These are phyloP conservation scores for Aspergillus pseudonomiae DNA, from an alignment of 2,329 filamentous ascomycete genomes.

Conservation along the genomic window DNA sequence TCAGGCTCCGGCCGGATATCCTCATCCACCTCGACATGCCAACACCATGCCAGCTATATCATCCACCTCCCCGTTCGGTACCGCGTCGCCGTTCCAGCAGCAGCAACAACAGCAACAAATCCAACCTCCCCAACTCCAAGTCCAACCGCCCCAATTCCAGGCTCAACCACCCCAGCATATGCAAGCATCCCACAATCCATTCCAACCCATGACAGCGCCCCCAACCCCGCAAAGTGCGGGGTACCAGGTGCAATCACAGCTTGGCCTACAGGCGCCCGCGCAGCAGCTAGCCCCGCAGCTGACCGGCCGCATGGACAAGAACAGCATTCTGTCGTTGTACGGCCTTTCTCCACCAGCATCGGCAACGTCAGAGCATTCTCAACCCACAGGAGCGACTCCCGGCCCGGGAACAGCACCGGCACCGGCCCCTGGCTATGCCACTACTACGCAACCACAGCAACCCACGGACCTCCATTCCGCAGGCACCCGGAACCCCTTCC, in stretches of 20 bases:
- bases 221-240: conserved; percentile 27
- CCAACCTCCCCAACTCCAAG: conserved; percentile 19
- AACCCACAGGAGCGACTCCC: conserved; percentile 26
- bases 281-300: conserved; percentile 43
- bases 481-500: conserved; percentile 34
- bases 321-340: conserved; percentile 51
- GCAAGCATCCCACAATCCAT: conserved; percentile 37
- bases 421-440: conserved; percentile 16
- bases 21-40: conserved; percentile 36
- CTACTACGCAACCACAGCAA: conserved; percentile 26
- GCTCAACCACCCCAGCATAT: conserved; percentile 20
- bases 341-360: conserved; percentile 45
- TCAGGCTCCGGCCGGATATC: conserved; percentile 16
- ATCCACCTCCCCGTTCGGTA: conserved; percentile 35
- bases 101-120: conserved; percentile 27
- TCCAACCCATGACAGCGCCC: conserved; percentile 32
- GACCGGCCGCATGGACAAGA: conserved; percentile 50
- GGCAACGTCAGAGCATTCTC: conserved; percentile 38
- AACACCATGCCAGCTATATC: conserved; percentile 44
- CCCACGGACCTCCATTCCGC: conserved; percentile 24
- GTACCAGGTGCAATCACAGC: conserved; percentile 32
- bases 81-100: conserved; percentile 32
- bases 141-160: conserved; percentile 21
- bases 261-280: conserved; percentile 20
- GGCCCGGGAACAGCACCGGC: conserved; percentile 24